Evolutionary conservation across 2,329 filamentous ascomycete genomes (phyloP).

Genomic region (Arthrobotrys pseudoclavata): DNA sequence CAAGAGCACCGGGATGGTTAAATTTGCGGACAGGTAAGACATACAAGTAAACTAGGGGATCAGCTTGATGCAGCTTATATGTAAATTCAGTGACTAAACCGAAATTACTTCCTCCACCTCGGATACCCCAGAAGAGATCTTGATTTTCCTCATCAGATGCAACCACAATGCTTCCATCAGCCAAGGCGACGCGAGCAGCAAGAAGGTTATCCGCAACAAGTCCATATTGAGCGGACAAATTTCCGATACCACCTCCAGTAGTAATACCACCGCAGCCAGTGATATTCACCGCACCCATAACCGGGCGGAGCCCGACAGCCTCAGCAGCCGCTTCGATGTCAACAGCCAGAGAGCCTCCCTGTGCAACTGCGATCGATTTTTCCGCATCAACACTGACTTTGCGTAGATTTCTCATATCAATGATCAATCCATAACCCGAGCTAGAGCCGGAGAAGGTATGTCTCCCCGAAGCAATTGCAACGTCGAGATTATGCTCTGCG

Average conservation of each 20-base stretch:
- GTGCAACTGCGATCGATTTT: conserved; percentile 37
- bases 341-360: conserved; percentile 44
- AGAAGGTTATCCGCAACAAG: conserved; percentile 55
- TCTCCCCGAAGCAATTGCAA: conserved; percentile 46
- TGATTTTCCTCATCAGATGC: conserved; percentile 66
- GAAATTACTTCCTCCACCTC: conserved; percentile 73
- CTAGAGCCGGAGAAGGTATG: conserved; percentile 54
- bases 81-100: conserved; percentile 71
- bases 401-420: conserved; percentile 57
- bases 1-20: too few relatives aligned
- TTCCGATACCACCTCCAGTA: conserved; percentile 51
- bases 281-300: conserved; percentile 49
- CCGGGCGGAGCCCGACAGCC: conserved; percentile 25
- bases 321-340: conserved; percentile 49
- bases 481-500: conserved; percentile 48
- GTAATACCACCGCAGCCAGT: conserved; percentile 57
- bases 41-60: conserved; percentile 58
- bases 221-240: conserved; percentile 42
- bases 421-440: conserved; percentile 43
- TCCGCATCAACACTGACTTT: conserved; percentile 49
- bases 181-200: conserved; percentile 52
- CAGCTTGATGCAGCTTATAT: conserved; percentile 69
- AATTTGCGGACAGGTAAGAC: not conserved
- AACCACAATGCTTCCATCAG: conserved; percentile 70
- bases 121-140: conserved; percentile 73